Evolutionary conservation across 169 alveolate species (phyloP), one percentile per base, ranked within the genome.

Genomic region (Eimeria sp.): DNA sequence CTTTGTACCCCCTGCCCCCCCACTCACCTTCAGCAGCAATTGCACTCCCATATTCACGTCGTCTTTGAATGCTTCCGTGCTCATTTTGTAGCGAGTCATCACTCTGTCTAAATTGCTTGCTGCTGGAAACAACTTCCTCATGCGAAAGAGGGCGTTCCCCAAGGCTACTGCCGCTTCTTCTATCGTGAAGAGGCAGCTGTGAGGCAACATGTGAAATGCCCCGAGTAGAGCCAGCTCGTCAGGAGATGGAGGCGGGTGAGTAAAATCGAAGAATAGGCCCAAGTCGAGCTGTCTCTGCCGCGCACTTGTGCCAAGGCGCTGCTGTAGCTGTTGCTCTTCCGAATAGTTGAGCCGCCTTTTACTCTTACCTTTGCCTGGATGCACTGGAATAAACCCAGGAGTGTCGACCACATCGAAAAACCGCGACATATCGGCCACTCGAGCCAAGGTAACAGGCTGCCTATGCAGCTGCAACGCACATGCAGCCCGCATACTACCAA

Each of bases 141-240:
- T 97, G 91, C 62, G 71, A 27, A 64, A 85, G 46, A 82, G n/a
- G 20, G 83, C 85, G 40, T 77, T 83, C 54, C 96, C 95, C 49
- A 96, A 77, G 71, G 95, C 91, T 83, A 89, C 95, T 46, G 97
- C 96, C 30, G 94, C 96, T 87, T 91, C 90, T 58, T 87, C 94
- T 62, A 85, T 76, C 56, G 94, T 71, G 78, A 80, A 80, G 27
- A 93, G 96, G 71, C 96, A 93, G 20, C 88, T 80, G 72, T 68
- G 96, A 25, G 96, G 96, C 66, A 93, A 49, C 80, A 52, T 66
- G 78, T 93, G 90, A 37, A 80, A 93, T 30, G 96, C 91, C 43
- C 82, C 96, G 56, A 93, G 96, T 37, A 93, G 89, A 16, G 96
- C 83, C 62, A 77, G 94, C 52, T 88, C 94, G 43, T 88, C 88